These are phyloP conservation scores for Cymbomonas tetramitiformis DNA, from an alignment of 139 green algal species.

Conservation along the genomic window DNA sequence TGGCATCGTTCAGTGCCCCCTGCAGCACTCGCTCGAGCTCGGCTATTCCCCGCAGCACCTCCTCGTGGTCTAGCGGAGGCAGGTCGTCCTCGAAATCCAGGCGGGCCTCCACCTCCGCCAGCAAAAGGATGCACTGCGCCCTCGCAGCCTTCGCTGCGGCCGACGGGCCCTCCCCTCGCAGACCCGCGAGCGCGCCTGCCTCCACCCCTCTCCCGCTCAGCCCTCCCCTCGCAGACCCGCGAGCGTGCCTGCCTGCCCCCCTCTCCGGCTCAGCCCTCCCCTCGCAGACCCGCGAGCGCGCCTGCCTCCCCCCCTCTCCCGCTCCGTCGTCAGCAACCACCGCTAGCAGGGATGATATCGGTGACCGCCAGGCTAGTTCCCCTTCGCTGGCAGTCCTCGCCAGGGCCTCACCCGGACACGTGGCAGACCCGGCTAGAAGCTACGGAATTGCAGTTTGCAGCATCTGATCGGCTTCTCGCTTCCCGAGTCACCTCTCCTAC, in stretches of 20 bases:
- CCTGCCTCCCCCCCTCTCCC: too few relatives aligned
- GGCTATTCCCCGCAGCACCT: conserved; percentile 20
- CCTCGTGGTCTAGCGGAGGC: conserved; percentile 45
- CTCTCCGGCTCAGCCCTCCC: conserved; percentile 52
- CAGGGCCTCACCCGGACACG: too few relatives aligned
- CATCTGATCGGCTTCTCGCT: too few relatives aligned
- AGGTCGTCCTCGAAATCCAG: conserved; percentile 88
- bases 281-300: conserved; percentile 54
- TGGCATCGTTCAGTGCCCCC: conserved; percentile 23
- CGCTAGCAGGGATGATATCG: too few relatives aligned
- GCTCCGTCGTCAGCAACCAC: too few relatives aligned
- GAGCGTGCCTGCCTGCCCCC: too few relatives aligned
- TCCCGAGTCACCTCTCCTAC: too few relatives aligned
- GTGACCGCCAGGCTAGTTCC: too few relatives aligned
- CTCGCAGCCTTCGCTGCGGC: conserved; percentile 39
- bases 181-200: conserved; percentile 60
- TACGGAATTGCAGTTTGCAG: too few relatives aligned
- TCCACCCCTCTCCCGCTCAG: too few relatives aligned
- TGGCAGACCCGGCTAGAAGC: too few relatives aligned
- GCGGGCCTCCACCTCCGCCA: conserved; percentile 73
- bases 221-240: conserved; percentile 46
- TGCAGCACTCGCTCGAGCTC: conserved; percentile 28
- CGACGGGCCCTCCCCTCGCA: conserved; percentile 48
- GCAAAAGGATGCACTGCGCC: conserved; percentile 44
- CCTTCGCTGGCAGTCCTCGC: too few relatives aligned